Evolutionary conservation across 176 grass and related monocot species (phyloP).

Genomic region (Poa annua): DNA sequence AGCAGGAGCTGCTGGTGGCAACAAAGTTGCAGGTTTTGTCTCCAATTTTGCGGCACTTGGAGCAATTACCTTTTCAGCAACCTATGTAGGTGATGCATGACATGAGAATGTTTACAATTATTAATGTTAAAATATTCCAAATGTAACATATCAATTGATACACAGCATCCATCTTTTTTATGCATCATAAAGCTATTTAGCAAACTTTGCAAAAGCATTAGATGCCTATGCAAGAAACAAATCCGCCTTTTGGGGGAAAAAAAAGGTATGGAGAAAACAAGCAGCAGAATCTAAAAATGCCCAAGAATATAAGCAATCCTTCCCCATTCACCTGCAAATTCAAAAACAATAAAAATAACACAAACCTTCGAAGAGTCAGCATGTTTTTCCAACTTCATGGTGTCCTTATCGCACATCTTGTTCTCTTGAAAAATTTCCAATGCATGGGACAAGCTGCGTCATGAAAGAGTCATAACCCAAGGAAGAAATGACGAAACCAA

Average conservation of each 20-base stretch:
- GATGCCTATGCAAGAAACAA: neutral
- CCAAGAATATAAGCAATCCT: neutral
- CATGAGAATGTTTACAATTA: conserved; percentile 13
- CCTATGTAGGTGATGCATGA: conserved; percentile 44
- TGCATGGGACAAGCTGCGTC: conserved; percentile 68
- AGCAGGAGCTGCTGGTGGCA: conserved; percentile 36
- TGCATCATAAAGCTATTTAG: neutral
- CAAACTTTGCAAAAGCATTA: neutral
- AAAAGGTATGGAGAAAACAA: neutral
- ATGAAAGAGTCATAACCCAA: conserved; percentile 40
- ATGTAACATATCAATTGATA: conserved; percentile 1
- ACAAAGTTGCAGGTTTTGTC: conserved; percentile 60
- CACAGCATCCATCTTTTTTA: neutral
- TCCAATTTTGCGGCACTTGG: conserved; percentile 57
- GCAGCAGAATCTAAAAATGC: neutral
- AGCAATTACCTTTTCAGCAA: conserved; percentile 46
- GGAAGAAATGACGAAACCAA: conserved; percentile 30
- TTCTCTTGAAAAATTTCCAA: conserved; percentile 84
- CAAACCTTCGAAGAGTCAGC: conserved; percentile 50
- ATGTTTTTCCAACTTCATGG: conserved; percentile 52
- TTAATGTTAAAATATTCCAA: conserved; percentile 9
- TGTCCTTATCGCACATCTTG: conserved; percentile 59
- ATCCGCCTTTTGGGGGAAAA: neutral
- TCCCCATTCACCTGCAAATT: neutral
- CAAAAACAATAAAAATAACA: conserved; percentile 6